Evolutionary conservation across 2,329 filamentous ascomycete genomes (phyloP), one percentile per base, ranked within the genome.

Genomic region (Pyrenochaeta sp.): DNA sequence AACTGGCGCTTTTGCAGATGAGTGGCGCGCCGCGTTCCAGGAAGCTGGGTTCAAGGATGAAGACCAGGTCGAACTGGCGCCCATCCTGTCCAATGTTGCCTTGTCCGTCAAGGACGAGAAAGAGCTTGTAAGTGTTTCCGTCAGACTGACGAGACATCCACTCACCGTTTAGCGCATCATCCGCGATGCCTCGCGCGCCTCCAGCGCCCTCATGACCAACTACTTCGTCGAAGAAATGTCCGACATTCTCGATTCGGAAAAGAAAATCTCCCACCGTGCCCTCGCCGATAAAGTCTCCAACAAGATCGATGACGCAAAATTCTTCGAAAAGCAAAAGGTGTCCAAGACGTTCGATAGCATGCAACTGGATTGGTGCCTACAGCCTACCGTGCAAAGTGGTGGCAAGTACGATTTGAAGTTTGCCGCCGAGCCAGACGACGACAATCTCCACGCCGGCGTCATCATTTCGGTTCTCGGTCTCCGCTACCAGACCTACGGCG

Each of bases 161-260:
- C 37, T 54, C 22, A 53, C 23, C 14, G 10, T 24, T 3, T 32
- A 85, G 81, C 89, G 93, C 56, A 87, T 90, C 8, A 96, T 99
- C 81, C 87, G 95, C 66, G 95, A 93, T 58, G 91, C 93, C 4
- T 94, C 94, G 41, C 89, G 94, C 67, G 93, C 94, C 32, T 96
- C 92, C 60, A 93, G 95, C 55, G 92, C 91, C 45, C 79, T 97
- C 48, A 95, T 97, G 86, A 90, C 90, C 36, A 90, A 93, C 47
- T 99, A 94, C 73, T 97, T 97, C 71, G 86, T 99, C 55, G 94
- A 99, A 67, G 92, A 96, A 71, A 97, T 99, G 92, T 96, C 93
- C 36, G 88, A 89, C 60, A 88, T 97, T 38, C 84, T 99, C 48
- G 94, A 99, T 66, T 88, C 92, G 58, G 95, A 97, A 72, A 96